Evolutionary conservation across 1,284 basidiomycete genomes (phyloP).

Genomic region (Lentinus polychrous): DNA sequence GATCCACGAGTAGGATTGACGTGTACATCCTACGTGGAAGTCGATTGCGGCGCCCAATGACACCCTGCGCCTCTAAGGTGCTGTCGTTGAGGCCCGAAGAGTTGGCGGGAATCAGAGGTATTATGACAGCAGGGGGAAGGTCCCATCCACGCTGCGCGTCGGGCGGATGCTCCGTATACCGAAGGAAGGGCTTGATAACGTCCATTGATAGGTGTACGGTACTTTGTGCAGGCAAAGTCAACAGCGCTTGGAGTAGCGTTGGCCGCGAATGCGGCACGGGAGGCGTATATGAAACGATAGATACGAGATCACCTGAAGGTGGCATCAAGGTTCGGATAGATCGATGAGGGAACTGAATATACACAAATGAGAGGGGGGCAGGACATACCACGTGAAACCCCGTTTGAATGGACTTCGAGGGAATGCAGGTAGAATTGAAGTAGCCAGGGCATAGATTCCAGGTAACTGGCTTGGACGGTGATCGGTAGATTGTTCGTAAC

Average conservation of each 20-base stretch:
- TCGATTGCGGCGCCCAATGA: not conserved
- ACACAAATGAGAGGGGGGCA: conserved; percentile 6
- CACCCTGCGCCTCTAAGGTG: not conserved
- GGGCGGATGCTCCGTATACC: conserved; percentile 93
- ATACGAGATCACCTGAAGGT: conserved; percentile 48
- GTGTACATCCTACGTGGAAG: conserved; percentile 61
- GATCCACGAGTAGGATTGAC: conserved; percentile 75
- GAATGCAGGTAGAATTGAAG: conserved; percentile 87
- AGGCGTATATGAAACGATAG: conserved; percentile 59
- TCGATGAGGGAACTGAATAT: not conserved
- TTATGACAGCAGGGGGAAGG: conserved; percentile 76
- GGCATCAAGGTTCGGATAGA: conserved; percentile 3
- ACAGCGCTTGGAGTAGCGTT: conserved; percentile 65
- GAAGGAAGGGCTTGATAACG: conserved; percentile 80
- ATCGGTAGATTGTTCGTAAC: conserved; percentile 58
- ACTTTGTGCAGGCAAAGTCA: conserved; percentile 66
- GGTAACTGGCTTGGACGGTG: conserved; percentile 59
- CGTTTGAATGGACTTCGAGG: conserved; percentile 39
- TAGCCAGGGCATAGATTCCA: conserved; percentile 93
- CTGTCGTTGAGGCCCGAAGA: conserved; percentile 5
- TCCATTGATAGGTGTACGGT: conserved; percentile 67
- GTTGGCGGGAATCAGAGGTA: conserved; percentile 31
- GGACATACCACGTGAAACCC: conserved; percentile 36
- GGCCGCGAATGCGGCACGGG: conserved; percentile 65
- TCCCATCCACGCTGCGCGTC: conserved; percentile 96